Base-by-base conservation (phyloP, 768 basidiomycete genomes). In the Hygrocybe punicea region DNA sequence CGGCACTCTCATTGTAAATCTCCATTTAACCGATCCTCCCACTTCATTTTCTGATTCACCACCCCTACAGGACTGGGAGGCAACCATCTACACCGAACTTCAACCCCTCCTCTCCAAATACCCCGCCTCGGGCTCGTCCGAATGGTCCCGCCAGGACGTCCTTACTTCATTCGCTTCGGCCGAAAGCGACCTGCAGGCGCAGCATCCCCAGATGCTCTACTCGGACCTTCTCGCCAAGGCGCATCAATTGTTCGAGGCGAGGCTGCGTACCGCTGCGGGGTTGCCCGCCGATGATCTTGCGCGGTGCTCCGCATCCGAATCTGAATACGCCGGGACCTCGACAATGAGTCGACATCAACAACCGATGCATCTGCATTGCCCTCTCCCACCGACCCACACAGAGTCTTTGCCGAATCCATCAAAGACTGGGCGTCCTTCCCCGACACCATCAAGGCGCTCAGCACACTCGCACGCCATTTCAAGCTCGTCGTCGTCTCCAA, bases 401-500 rank as follows among this genome's bases (percentile, higher is more conserved):
- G 64, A n/a, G 68, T 65, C 6, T 91, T 89, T 58, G 86, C 82
- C 6, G 66, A 75, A 40, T 86, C 86, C 24, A 79, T 91, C 40
- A 71, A 73, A 37, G 60, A 78, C 35, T 91, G 88, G 88, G 73
- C 74, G 2, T 74, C 83, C 6, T 91, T 90, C 71, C 79, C 83
- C 0, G 89, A 91, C 68, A 86, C 84, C 8, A 68, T 75, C 57
- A 68, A 71, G 14, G 88, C 87, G 0, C 80, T 91, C 5, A 77
- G 75, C 49, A 69, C 75, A 25, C 81, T 91, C 51, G 76, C 85
- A 36, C 74, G 77, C 55, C 79, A 81, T 64, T 90, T 82, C 73
- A 84, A 84, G 55, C 83, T 91, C 57, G 78, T 84, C 58, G 85
- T 89, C 5, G 77, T 91, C 37, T 89, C 87, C 61, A 91, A 91